Percentiles rank a stretch among this genome's conserved stretches.
Evolutionary conservation across 192 early-diverging fungal genomes (phyloP).

Genomic region (Entophlyctis helioformis): DNA sequence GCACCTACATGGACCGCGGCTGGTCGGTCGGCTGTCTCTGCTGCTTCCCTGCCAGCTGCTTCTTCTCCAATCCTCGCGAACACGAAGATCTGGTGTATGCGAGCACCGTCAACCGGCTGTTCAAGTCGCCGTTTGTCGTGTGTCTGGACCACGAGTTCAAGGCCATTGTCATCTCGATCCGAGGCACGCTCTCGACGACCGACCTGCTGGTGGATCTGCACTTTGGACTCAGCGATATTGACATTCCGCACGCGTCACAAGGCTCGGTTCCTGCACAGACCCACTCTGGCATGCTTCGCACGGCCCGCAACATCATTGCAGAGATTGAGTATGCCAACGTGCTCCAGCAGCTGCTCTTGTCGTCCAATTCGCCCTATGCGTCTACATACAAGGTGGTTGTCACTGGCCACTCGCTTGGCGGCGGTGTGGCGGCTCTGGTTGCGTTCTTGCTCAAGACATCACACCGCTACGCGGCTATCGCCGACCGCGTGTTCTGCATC

Average conservation of each 20-base stretch:
- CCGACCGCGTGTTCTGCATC: too few species aligned
- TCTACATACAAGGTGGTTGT: conserved; percentile 14
- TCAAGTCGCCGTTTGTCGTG: conserved; percentile 30
- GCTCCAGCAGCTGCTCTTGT: background rate
- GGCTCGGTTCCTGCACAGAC: conserved; percentile 1
- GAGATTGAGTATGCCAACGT: conserved; percentile 9
- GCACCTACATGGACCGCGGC: conserved; percentile 9
- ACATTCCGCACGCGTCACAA: conserved; percentile 1
- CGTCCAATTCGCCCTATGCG: conserved; percentile 14
- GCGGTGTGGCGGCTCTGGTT: conserved; percentile 27
- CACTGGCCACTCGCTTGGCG: conserved; percentile 35
- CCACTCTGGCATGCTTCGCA: conserved; percentile 15
- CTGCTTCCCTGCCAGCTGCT: conserved; percentile 7
- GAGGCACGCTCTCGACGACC: conserved; percentile 34
- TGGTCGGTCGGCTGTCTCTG: background rate
- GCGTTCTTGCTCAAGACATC: conserved; percentile 17
- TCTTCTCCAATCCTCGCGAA: conserved; percentile 8
- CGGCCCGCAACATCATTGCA: conserved; percentile 17
- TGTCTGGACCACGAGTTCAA: conserved; percentile 24
- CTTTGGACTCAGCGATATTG: conserved; percentile 20
- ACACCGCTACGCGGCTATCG: conserved; percentile 2
- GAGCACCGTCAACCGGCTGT: conserved; percentile 24
- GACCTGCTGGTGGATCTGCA: conserved; percentile 37
- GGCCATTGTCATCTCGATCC: conserved; percentile 30
- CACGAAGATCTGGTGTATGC: conserved; percentile 19